Percentiles rank a stretch among this genome's conserved stretches.
phyloP scores from a whole-genome alignment of 2,329 filamentous ascomycete genomes.

The Claviceps sp. region DNA sequence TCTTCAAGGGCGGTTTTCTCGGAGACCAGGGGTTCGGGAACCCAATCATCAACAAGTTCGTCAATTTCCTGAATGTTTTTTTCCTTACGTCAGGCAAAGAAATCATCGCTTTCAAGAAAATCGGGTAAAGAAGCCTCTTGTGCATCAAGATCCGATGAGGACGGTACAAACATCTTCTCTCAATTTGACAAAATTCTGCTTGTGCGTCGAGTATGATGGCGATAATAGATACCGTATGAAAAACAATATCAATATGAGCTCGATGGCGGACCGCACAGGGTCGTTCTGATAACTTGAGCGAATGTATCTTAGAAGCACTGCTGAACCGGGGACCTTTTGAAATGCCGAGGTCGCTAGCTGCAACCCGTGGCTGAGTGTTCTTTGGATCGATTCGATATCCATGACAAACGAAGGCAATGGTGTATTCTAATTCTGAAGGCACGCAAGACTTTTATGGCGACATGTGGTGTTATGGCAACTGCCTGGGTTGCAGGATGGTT shows the following conservation, averaged over 20 bases:
- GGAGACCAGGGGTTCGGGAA: slow-evolving; percentile 78
- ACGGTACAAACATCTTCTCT: slow-evolving; percentile 52
- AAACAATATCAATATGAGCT: slow-evolving; percentile 88
- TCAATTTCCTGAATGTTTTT: slow-evolving; percentile 58
- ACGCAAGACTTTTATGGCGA: neutral
- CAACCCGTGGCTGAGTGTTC: slow-evolving; percentile 33
- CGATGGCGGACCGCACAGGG: slow-evolving; percentile 82
- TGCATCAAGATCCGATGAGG: neutral
- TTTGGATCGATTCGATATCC: slow-evolving; percentile 51
- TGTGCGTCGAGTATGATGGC: slow-evolving; percentile 83
- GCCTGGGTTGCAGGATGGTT: no score
- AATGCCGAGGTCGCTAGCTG: slow-evolving; percentile 51
- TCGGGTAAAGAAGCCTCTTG: neutral
- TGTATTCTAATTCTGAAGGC: neutral
- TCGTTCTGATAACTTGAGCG: slow-evolving; percentile 97
- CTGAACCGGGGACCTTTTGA: slow-evolving; percentile 84
- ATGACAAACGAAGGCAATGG: slow-evolving; percentile 23
- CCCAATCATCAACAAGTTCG: slow-evolving; percentile 93
- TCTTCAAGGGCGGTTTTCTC: slow-evolving; percentile 63
- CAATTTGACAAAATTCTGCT: slow-evolving; percentile 78
- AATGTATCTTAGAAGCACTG: slow-evolving; percentile 89
- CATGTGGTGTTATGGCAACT: neutral
- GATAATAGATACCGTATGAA: slow-evolving; percentile 86
- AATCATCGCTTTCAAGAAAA: neutral
- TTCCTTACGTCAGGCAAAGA: slow-evolving; percentile 1